These are phyloP conservation scores for Nematocida ironsii DNA, from an alignment of 371 early-diverging fungal genomes.

Conservation along the genomic window DNA sequence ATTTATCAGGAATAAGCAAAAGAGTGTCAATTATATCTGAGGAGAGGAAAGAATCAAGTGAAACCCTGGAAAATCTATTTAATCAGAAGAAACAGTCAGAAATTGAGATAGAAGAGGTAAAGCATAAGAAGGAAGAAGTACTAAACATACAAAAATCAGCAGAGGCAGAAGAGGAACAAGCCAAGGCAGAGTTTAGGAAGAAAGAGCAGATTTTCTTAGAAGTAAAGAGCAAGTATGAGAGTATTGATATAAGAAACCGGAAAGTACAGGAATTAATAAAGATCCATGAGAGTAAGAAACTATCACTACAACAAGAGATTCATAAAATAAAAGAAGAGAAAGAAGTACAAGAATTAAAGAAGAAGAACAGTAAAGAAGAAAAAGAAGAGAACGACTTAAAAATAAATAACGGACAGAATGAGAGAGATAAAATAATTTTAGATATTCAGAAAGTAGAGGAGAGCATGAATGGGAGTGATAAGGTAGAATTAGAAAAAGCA, in stretches of 20 bases:
- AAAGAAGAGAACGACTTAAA: slow-evolving; percentile 40
- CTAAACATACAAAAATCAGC: slow-evolving; percentile 56
- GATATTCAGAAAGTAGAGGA: slow-evolving; percentile 21
- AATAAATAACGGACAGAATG: background rate
- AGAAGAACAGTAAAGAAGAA: background rate
- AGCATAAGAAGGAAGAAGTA: slow-evolving; percentile 77
- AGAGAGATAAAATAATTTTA: background rate
- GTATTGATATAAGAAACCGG: background rate
- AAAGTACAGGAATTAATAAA: background rate
- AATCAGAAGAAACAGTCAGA: slow-evolving; percentile 22
- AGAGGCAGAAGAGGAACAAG: slow-evolving; percentile 22
- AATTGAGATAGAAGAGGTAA: slow-evolving; percentile 72
- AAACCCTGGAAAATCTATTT: slow-evolving; percentile 2
- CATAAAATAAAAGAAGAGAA: background rate
- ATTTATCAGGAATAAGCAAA: slow-evolving; percentile 28
- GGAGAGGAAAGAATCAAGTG: slow-evolving; percentile 17
- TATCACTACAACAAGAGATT: background rate
- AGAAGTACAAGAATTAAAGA: background rate
- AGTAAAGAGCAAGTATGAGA: background rate
- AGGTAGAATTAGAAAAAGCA: background rate
- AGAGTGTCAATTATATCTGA: slow-evolving; percentile 4
- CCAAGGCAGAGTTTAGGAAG: slow-evolving; percentile 6
- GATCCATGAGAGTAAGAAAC: background rate
- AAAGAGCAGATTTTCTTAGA: slow-evolving; percentile 8
- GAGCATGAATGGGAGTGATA: background rate